Conservation (phyloP, 345 rosid species). For the Cardamine chenopodiifolia region DNA sequence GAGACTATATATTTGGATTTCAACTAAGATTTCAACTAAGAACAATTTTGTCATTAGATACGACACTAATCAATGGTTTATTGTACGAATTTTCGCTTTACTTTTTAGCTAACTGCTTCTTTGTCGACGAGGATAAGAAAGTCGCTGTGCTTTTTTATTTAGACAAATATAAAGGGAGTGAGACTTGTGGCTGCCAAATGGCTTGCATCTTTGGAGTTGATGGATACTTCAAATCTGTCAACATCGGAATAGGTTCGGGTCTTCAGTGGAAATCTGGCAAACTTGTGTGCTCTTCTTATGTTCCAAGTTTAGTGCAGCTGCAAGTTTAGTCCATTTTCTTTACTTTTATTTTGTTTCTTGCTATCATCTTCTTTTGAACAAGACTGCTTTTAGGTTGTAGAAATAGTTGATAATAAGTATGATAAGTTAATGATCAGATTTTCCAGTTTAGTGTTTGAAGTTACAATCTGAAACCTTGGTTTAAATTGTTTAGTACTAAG, state of each 20-base stretch:
- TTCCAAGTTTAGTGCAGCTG: conserved; percentile 3
- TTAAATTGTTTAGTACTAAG: conserved; percentile 17
- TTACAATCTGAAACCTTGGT: not conserved
- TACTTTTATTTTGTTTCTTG: not conserved
- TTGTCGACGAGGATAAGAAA: conserved; percentile 5
- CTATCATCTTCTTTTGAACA: too few species aligned
- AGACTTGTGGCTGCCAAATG: not conserved
- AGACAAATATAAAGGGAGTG: too few species aligned
- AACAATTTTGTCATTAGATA: not conserved
- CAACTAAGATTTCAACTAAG: not conserved
- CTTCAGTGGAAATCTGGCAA: too few species aligned
- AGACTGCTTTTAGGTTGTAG: too few species aligned
- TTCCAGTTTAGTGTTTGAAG: not conserved
- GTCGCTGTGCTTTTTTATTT: not conserved
- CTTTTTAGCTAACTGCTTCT: not conserved
- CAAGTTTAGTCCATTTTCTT: too few species aligned
- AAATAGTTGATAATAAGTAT: not conserved
- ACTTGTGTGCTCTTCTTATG: conserved; percentile 11
- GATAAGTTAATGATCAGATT: too few species aligned
- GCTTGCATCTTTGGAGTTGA: not conserved
- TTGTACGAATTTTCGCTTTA: not conserved
- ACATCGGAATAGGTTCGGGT: not conserved
- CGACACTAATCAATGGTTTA: not conserved
- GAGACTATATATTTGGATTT: not conserved
- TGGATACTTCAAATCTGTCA: not conserved